Evolutionary conservation across 1,284 basidiomycete genomes (phyloP).

Genomic region (Ceratobasidium sp.): DNA sequence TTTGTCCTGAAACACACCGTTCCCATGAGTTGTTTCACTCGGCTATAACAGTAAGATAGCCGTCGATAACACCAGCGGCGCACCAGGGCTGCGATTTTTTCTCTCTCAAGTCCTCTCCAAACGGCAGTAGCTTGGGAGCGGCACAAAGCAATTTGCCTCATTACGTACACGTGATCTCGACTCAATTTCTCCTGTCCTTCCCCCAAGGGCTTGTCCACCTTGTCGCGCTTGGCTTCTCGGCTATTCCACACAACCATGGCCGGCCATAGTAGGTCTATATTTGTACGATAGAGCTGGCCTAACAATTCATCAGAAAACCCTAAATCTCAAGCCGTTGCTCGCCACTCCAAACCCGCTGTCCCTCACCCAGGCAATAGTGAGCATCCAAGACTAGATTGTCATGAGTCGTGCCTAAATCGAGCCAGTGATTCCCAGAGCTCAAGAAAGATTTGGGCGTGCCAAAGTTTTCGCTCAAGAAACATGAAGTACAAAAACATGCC

Average conservation of each 20-base stretch:
- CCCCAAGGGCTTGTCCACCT: not conserved
- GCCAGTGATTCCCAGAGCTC: conserved; percentile 57
- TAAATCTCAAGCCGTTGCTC: conserved; percentile 18
- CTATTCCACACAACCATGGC: conserved; percentile 1
- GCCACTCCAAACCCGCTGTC: conserved; percentile 15
- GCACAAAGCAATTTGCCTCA: not conserved
- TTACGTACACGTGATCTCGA: not conserved
- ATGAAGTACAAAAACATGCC: conserved; percentile 59
- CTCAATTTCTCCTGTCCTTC: not conserved
- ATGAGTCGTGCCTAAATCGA: not conserved
- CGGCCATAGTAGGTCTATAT: conserved; percentile 2
- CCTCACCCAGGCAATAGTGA: conserved; percentile 30
- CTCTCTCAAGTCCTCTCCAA: no score
- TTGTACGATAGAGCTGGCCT: not conserved
- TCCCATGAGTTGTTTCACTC: not conserved
- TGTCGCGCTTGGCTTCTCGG: not conserved
- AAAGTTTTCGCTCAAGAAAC: conserved; percentile 60
- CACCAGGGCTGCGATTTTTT: no score
- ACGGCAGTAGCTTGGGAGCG: no score
- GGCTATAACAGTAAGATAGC: not conserved
- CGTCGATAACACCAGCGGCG: no score
- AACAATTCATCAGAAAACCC: not conserved
- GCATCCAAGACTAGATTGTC: not conserved
- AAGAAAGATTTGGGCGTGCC: conserved; percentile 86
- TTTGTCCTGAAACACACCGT: not conserved